phyloP scores from a whole-genome alignment of 192 early-diverging fungal genomes.

The Obelidium mucronatum region DNA sequence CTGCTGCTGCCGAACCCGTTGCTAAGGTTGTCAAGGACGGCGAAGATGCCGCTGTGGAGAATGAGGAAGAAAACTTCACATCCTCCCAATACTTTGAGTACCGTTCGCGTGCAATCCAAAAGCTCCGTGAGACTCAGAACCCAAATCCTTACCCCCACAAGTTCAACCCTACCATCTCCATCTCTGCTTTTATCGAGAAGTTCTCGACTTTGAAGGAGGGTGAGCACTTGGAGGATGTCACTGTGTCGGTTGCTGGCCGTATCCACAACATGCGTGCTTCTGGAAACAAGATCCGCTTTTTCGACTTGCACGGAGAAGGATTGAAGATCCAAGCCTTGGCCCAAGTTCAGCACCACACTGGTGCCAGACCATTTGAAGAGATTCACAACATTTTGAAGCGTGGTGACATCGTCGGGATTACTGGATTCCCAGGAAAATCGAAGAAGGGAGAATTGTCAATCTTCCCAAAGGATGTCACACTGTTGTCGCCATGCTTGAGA shows the following conservation, averaged over 20 bases:
- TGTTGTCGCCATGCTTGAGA: conserved; percentile 94
- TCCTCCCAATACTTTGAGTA: conserved; percentile 96
- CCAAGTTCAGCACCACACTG: conserved; percentile 64
- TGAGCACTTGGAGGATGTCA: conserved; percentile 69
- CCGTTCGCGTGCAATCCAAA: conserved; percentile 82
- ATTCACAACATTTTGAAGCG: conserved; percentile 85
- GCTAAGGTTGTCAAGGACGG: conserved; percentile 57
- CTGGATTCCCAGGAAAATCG: conserved; percentile 88
- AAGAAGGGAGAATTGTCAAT: conserved; percentile 96
- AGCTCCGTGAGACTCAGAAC: conserved; percentile 80
- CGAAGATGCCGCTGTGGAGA: conserved; percentile 54
- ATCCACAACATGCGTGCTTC: conserved; percentile 95
- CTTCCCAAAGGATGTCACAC: conserved; percentile 83
- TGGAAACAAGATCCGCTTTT: conserved; percentile 92
- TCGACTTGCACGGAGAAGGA: conserved; percentile 93
- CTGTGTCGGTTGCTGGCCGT: conserved; percentile 86
- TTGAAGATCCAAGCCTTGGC: conserved; percentile 96
- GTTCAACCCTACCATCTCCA: conserved; percentile 87
- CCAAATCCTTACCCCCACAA: conserved; percentile 99
- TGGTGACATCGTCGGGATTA: conserved; percentile 96
- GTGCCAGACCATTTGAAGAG: conserved; percentile 71
- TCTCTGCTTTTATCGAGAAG: conserved; percentile 89
- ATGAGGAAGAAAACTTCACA: conserved; percentile 78
- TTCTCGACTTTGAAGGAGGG: conserved; percentile 73
- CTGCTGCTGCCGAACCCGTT: conserved; percentile 42